Evolutionary conservation across 2,329 filamentous ascomycete genomes (phyloP).

Genomic region (Coniochaeta hoffmannii): DNA sequence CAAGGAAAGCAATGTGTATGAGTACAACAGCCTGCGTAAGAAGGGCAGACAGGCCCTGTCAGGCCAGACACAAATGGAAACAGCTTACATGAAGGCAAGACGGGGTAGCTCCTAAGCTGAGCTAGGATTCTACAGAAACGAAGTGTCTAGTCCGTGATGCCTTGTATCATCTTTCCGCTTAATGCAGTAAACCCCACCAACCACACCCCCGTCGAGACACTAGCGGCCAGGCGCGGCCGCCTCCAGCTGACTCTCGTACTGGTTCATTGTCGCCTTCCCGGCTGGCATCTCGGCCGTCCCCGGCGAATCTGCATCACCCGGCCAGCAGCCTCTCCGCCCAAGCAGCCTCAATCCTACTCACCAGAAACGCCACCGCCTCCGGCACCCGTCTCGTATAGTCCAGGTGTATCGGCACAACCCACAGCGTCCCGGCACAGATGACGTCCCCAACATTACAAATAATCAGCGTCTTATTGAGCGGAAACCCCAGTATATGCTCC

Average conservation of each 20-base stretch:
- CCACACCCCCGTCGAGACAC: too few species aligned
- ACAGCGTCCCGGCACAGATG: slow-evolving; percentile 7
- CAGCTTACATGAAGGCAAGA: not conserved
- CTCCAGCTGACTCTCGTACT: not conserved
- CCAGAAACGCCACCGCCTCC: slow-evolving; percentile 7
- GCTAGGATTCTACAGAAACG: too few species aligned
- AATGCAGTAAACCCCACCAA: too few species aligned
- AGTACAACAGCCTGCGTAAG: not conserved
- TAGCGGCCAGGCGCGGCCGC: too few species aligned
- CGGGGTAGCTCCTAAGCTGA: not conserved
- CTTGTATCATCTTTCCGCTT: too few species aligned
- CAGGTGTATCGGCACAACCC: slow-evolving; percentile 4
- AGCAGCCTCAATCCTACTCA: not conserved
- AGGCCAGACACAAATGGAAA: not conserved
- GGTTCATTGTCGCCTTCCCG: not conserved
- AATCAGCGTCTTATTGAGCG: slow-evolving; percentile 6
- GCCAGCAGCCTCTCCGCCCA: not conserved
- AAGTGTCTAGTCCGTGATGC: not conserved
- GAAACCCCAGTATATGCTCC: slow-evolving; percentile 5
- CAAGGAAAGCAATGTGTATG: not conserved
- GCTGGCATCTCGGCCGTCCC: not conserved
- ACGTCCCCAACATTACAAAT: slow-evolving; percentile 9
- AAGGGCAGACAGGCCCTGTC: not conserved
- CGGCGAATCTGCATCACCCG: not conserved
- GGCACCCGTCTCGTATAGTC: slow-evolving; percentile 6